A percentile compares a stretch with the other conserved stretches of the same genome.
These are phyloP conservation scores for Saxophila tyrrhenica DNA, from an alignment of 495 filamentous ascomycete species.

Conservation along the genomic window DNA sequence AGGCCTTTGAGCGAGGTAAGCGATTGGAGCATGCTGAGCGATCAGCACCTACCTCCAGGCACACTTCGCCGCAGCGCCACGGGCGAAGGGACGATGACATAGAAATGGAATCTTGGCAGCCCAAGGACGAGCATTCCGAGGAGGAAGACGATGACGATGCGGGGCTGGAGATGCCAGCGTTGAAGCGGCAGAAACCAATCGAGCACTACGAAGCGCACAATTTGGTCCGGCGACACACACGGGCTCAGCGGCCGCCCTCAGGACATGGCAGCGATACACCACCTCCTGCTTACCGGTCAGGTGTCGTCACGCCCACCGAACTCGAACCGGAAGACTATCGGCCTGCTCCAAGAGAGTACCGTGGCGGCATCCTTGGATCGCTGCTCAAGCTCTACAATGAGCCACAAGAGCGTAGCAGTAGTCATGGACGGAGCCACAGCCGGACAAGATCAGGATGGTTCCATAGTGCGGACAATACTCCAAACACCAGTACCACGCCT, in stretches of 20 bases:
- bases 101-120: constrained; percentile 23
- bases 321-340: constrained; percentile 55
- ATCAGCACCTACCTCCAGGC: constrained; percentile 8
- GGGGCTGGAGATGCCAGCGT: constrained; percentile 6
- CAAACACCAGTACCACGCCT: not conserved
- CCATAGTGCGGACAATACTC: constrained; percentile 17
- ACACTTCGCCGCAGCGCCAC: constrained; percentile 12
- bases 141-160: constrained; percentile 13
- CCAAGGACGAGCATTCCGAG: not conserved
- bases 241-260: not conserved
- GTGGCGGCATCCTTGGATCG: constrained; percentile 63
- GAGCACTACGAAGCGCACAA: constrained; percentile 35
- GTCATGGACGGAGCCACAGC: constrained; percentile 8
- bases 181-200: constrained; percentile 9
- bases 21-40: constrained; percentile 18
- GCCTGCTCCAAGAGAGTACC: constrained; percentile 57
- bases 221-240: constrained; percentile 42
- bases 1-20: constrained; percentile 20
- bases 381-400: constrained; percentile 59
- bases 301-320: constrained; percentile 47
- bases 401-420: not conserved
- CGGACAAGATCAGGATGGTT: not conserved
- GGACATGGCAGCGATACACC: constrained; percentile 9
- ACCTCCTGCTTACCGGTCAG: constrained; percentile 38
- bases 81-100: constrained; percentile 24